A percentile compares a stretch with the other conserved stretches of the same genome.
Conservation (phyloP, 768 basidiomycete genomes). For the Tylopilus sp. region DNA sequence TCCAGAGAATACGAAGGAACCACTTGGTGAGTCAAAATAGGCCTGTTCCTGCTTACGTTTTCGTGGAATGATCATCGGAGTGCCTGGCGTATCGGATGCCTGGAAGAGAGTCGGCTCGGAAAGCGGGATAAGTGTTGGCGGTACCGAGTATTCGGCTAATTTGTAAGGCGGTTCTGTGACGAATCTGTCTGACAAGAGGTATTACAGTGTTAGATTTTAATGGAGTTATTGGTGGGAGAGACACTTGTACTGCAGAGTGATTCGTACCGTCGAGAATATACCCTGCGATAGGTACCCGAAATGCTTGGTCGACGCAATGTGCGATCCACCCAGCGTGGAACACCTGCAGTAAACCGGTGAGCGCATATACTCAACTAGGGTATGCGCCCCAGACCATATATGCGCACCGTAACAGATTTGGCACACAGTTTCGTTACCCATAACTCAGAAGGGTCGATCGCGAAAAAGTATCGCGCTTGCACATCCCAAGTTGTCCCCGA, state of each 20-base stretch:
- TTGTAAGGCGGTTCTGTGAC: conserved; percentile 19
- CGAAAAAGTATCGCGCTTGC: conserved; percentile 30
- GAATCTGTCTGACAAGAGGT: conserved; percentile 16
- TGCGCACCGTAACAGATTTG: conserved; percentile 29
- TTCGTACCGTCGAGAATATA: conserved; percentile 31
- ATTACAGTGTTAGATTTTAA: conserved; percentile 4
- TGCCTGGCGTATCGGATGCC: conserved; percentile 24
- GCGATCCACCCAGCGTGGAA: conserved; percentile 31
- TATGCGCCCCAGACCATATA: background rate
- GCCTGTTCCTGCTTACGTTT: conserved; percentile 30
- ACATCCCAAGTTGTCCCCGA: conserved; percentile 7
- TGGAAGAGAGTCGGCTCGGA: background rate
- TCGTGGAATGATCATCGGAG: conserved; percentile 15
- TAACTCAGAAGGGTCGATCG: conserved; percentile 23
- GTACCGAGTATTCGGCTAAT: background rate
- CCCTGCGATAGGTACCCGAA: conserved; percentile 24
- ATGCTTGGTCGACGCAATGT: conserved; percentile 26
- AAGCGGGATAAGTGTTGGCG: background rate
- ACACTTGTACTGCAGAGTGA: background rate
- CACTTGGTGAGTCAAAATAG: conserved; percentile 27
- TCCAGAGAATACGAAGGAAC: conserved; percentile 25
- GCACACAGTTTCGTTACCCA: conserved; percentile 26
- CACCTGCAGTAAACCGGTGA: conserved; percentile 14
- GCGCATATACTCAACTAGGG: conserved; percentile 9
- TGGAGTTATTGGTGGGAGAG: background rate